Conservation (phyloP, 2,329 filamentous ascomycete genomes). For the Xylaria sp. region DNA sequence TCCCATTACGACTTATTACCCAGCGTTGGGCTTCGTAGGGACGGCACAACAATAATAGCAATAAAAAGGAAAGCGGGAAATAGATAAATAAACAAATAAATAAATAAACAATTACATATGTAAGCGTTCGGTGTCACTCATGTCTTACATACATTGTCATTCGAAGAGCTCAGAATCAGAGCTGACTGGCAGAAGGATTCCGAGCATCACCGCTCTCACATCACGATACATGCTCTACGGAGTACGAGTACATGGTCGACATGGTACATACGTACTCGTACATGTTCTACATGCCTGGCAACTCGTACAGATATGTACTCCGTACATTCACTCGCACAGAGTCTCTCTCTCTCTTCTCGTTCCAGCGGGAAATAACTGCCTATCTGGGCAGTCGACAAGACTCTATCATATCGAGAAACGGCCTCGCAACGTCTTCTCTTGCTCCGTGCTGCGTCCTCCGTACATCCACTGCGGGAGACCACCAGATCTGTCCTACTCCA, state of each 20-base stretch:
- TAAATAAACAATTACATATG: not conserved
- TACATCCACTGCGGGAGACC: not conserved
- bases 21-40: not conserved
- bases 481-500: constrained; percentile 19
- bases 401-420: not conserved
- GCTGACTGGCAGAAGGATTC: constrained; percentile 14
- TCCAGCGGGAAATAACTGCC: not conserved
- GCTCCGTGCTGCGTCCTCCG: not conserved
- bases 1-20: not conserved
- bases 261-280: not conserved
- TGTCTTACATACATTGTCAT: not conserved
- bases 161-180: not conserved
- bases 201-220: constrained; percentile 2
- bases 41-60: not conserved
- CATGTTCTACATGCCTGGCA: not conserved
- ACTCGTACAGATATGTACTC: not conserved
- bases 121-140: not conserved
- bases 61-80: not conserved
- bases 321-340: not conserved
- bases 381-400: not conserved
- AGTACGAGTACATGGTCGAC: too few relatives aligned
- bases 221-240: not conserved
- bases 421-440: not conserved
- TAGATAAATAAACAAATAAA: not conserved
- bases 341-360: not conserved